phyloP scores from a whole-genome alignment of 2,329 filamentous ascomycete genomes.

The Exophiala xenobiotica region DNA sequence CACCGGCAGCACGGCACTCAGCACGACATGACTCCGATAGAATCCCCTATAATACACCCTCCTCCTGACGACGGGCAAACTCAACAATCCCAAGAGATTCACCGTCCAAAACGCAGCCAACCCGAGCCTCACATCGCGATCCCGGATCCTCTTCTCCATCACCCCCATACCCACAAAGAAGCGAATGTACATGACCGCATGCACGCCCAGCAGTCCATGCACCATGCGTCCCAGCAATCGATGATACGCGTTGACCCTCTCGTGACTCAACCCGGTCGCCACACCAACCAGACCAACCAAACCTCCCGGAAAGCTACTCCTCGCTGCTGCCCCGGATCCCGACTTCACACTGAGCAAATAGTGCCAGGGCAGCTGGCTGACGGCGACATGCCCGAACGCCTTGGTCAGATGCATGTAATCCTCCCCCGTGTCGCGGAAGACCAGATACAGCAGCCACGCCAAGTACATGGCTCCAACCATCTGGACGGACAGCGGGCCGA shows the following conservation, averaged over 20 bases:
- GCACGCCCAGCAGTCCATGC: slow-evolving; percentile 52
- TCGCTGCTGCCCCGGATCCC: too few species aligned
- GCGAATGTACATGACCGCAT: slow-evolving; percentile 56
- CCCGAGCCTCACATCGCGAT: slow-evolving; percentile 59
- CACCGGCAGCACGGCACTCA: slow-evolving; percentile 51
- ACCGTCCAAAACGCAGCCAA: slow-evolving; percentile 49
- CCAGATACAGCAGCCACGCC: slow-evolving; percentile 26
- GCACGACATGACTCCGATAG: slow-evolving; percentile 55
- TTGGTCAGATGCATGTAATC: slow-evolving; percentile 66
- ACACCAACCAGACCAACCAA: slow-evolving; percentile 44
- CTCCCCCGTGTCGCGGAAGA: slow-evolving; percentile 22
- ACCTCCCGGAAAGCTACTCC: too few species aligned
- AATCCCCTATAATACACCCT: slow-evolving; percentile 52
- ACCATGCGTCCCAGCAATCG: slow-evolving; percentile 58
- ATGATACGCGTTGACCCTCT: slow-evolving; percentile 57
- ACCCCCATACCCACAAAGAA: slow-evolving; percentile 56
- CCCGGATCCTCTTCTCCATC: slow-evolving; percentile 54
- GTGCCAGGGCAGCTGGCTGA: slow-evolving; percentile 61
- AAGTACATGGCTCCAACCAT: slow-evolving; percentile 23
- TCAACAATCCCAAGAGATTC: slow-evolving; percentile 48
- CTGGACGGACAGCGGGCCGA: slow-evolving; percentile 25
- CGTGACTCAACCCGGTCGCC: slow-evolving; percentile 55
- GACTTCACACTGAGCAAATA: slow-evolving; percentile 52
- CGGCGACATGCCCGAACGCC: slow-evolving; percentile 58
- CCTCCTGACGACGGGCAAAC: slow-evolving; percentile 48